A percentile compares a stretch with the other conserved stretches of the same genome.
Evolutionary conservation across 305 asterid genomes (phyloP).

Genomic region (Striga hermonthica): DNA sequence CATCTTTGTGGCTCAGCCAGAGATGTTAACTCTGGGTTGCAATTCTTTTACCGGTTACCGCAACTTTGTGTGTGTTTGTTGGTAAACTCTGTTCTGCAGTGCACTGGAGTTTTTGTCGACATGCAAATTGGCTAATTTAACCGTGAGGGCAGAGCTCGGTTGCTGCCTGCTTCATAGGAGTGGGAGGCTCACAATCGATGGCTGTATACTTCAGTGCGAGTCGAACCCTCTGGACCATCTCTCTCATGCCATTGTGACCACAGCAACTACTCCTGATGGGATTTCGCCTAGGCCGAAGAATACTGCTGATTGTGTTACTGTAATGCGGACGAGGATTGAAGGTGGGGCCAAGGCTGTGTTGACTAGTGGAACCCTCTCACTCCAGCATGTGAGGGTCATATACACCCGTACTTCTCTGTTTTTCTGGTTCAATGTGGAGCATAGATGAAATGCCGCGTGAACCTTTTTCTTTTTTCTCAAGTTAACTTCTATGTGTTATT

Average conservation of each 20-base stretch:
- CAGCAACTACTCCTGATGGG: conserved; percentile 39
- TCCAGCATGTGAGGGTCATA: conserved; percentile 79
- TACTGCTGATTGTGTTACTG: conserved; percentile 56
- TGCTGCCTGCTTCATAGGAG: conserved; percentile 95
- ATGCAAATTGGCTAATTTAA: conserved; percentile 81
- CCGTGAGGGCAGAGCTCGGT: conserved; percentile 92
- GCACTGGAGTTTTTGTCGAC: conserved; percentile 83
- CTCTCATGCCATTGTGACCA: conserved; percentile 88
- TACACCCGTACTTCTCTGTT: conserved; percentile 71
- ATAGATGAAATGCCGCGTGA: conserved; percentile 26
- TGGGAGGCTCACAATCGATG: conserved; percentile 79
- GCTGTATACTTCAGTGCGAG: conserved; percentile 90
- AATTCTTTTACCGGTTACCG: too few relatives aligned
- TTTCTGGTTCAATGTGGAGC: conserved; percentile 80
- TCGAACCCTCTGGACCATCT: conserved; percentile 86
- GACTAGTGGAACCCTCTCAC: conserved; percentile 74
- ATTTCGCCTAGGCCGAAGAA: conserved; percentile 41
- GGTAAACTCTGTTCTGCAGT: conserved; percentile 41
- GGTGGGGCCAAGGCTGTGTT: conserved; percentile 97
- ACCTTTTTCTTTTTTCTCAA: too few relatives aligned
- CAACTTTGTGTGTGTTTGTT: too few relatives aligned
- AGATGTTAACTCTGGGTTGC: too few relatives aligned
- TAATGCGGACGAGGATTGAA: conserved; percentile 70
- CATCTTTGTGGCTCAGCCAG: too few relatives aligned
- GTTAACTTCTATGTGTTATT: too few relatives aligned